Conservation (phyloP, 2,329 filamentous ascomycete genomes). For the Botrytis paeoniae region DNA sequence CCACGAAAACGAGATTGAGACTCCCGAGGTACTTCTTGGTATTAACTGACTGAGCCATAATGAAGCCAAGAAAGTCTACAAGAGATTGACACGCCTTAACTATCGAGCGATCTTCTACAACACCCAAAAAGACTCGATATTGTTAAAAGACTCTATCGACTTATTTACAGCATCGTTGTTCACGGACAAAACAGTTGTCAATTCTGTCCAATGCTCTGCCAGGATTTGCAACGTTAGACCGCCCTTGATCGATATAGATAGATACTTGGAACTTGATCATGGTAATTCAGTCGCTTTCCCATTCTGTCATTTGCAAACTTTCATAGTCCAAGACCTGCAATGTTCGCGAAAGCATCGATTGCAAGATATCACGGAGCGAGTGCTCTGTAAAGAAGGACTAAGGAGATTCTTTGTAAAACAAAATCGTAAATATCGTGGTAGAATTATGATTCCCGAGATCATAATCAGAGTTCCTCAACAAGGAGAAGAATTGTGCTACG, state of each 20-base stretch:
- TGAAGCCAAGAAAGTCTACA: not conserved
- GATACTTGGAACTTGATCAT: not conserved
- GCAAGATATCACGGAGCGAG: not conserved
- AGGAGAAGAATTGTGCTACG: not conserved
- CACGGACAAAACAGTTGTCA: not conserved
- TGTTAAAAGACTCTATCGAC: not conserved
- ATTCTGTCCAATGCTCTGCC: not conserved
- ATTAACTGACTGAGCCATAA: not conserved
- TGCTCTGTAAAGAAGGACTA: not conserved
- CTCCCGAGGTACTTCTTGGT: not conserved
- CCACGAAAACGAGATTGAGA: not conserved
- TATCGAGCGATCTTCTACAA: not conserved
- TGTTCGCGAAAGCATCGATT: slow-evolving; percentile 2
- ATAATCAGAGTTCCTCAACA: not conserved
- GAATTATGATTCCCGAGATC: not conserved
- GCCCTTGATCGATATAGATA: not conserved
- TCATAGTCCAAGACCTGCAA: slow-evolving; percentile 1
- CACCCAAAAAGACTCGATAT: not conserved
- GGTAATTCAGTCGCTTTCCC: not conserved
- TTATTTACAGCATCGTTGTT: not conserved
- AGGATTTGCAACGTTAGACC: not conserved
- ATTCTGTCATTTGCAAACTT: not conserved
- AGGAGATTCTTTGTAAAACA: not conserved
- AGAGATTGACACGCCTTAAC: not conserved
- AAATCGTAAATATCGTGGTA: not conserved